Evolutionary conservation across 2,329 filamentous ascomycete genomes (phyloP).

Genomic region (Verticillium albo-atrum): DNA sequence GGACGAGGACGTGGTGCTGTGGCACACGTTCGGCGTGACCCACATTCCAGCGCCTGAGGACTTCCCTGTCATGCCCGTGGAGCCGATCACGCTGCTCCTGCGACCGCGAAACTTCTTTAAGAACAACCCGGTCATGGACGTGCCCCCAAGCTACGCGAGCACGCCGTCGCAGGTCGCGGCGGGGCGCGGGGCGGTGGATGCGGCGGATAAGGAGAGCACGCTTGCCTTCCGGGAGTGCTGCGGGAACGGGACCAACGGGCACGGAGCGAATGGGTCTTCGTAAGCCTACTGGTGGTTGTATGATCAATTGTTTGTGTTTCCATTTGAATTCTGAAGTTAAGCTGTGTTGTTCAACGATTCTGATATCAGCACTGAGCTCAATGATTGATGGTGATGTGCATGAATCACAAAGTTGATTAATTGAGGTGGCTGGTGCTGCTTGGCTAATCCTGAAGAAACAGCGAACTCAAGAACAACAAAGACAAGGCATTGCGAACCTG

Average conservation of each 20-base stretch:
- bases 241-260: neutral
- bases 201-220: conserved; percentile 42
- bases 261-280: neutral
- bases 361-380: too few relatives aligned
- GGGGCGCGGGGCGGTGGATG: conserved; percentile 37
- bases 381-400: too few relatives aligned
- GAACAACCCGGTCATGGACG: conserved; percentile 72
- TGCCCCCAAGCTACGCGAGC: conserved; percentile 66
- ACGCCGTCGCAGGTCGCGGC: conserved; percentile 65
- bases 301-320: too few relatives aligned
- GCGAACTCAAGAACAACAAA: too few relatives aligned
- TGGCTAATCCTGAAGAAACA: too few relatives aligned
- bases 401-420: too few relatives aligned
- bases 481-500: neutral
- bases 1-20: conserved; percentile 85
- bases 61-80: conserved; percentile 86
- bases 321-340: too few relatives aligned
- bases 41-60: conserved; percentile 89
- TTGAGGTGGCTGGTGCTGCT: too few relatives aligned
- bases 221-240: conserved; percentile 20
- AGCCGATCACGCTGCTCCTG: conserved; percentile 77
- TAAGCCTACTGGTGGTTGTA: neutral
- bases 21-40: conserved; percentile 90
- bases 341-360: too few relatives aligned
- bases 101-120: conserved; percentile 80